phyloP scores from a whole-genome alignment of 441 rosid genomes.

The Pelargonium myrrhifolium region DNA sequence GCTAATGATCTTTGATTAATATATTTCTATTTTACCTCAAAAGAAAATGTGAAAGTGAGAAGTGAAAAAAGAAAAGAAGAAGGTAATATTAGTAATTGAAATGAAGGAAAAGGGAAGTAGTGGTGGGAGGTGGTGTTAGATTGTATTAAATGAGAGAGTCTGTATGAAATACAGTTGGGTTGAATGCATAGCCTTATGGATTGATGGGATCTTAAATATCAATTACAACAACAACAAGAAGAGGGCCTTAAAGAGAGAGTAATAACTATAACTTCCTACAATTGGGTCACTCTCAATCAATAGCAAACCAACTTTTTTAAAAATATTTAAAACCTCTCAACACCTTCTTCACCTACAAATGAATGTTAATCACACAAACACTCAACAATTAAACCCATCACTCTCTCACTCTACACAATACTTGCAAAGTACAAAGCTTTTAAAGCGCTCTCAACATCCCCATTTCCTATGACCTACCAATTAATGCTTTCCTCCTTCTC shows the following conservation, averaged over 20 bases:
- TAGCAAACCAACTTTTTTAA: constrained; percentile 1
- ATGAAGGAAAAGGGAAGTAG: neutral
- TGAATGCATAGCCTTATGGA: neutral
- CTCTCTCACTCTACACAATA: neutral
- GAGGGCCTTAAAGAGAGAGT: neutral
- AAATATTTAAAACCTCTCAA: neutral
- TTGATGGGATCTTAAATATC: neutral
- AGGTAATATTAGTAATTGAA: neutral
- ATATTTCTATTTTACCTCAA: too few relatives aligned
- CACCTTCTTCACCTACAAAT: neutral
- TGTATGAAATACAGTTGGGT: neutral
- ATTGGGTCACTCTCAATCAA: constrained; percentile 7
- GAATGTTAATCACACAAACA: neutral
- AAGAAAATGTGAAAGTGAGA: too few relatives aligned
- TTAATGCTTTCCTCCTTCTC: too few relatives aligned
- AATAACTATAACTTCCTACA: neutral
- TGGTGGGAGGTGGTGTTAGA: neutral
- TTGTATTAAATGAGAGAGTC: neutral
- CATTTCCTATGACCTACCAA: too few relatives aligned
- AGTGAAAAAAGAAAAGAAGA: neutral
- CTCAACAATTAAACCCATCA: constrained; percentile 5
- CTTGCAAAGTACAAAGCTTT: constrained; percentile 20
- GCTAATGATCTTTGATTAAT: too few relatives aligned
- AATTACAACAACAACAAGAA: neutral
- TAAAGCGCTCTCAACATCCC: constrained; percentile 38